Conservation (phyloP, 495 filamentous ascomycete genomes). For the Neurospora sublineolata region DNA sequence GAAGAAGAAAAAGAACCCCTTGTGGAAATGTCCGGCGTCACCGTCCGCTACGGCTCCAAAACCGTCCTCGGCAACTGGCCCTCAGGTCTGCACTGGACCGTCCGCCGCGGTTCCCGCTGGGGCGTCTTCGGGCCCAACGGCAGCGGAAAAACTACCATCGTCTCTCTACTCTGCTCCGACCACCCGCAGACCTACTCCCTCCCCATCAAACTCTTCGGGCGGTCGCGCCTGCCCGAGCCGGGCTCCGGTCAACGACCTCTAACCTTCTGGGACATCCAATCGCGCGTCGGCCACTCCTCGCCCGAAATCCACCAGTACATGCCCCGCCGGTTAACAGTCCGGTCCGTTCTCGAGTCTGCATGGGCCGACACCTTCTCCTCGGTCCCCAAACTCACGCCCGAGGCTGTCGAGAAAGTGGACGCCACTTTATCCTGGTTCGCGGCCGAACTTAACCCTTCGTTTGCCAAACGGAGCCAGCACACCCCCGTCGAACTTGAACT, state of each 20-base stretch:
- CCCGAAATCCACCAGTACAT: conserved; percentile 93
- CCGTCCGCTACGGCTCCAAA: conserved; percentile 68
- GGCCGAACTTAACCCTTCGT: conserved; percentile 52
- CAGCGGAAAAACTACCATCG: conserved; percentile 82
- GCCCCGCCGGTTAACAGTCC: conserved; percentile 63
- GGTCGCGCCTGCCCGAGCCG: conserved; percentile 60
- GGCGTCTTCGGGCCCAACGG: conserved; percentile 86
- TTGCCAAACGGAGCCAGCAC: neutral
- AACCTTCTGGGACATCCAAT: conserved; percentile 84
- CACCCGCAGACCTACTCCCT: conserved; percentile 89
- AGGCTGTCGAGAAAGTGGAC: conserved; percentile 45
- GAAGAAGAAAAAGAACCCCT: conserved; percentile 44
- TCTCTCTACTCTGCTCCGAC: conserved; percentile 87
- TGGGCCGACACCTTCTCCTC: conserved; percentile 80
- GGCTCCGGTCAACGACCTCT: conserved; percentile 56
- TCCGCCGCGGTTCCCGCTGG: conserved; percentile 77
- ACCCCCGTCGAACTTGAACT: conserved; percentile 2
- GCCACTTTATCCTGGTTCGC: conserved; percentile 63
- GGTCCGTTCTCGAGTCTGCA: conserved; percentile 66
- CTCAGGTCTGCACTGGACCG: conserved; percentile 70
- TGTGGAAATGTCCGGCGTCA: conserved; percentile 76
- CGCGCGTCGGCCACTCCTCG: conserved; percentile 79
- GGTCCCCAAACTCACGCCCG: conserved; percentile 48
- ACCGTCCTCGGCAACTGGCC: conserved; percentile 67
- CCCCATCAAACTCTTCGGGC: conserved; percentile 75